A percentile compares a stretch with the other conserved stretches of the same genome.
phyloP scores from a whole-genome alignment of 371 early-diverging fungal genomes.

The Lichtheimia ramosa region DNA sequence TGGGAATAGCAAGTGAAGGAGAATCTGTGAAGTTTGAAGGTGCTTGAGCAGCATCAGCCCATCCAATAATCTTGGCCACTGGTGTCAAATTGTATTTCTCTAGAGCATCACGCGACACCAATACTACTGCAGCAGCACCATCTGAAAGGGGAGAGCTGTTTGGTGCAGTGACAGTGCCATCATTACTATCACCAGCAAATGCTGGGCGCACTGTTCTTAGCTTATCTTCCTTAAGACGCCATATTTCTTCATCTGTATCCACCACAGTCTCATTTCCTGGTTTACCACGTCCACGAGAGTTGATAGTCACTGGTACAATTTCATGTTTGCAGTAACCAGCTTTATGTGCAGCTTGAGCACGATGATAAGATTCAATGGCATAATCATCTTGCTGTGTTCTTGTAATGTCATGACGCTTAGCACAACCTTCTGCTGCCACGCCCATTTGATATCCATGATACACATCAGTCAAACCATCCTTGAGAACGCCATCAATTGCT shows the following conservation, averaged over 20 bases:
- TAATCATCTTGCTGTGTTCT: constrained; percentile 89
- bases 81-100: constrained; percentile 73
- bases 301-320: constrained; percentile 84
- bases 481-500: constrained; percentile 84
- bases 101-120: constrained; percentile 79
- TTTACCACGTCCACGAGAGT: constrained; percentile 80
- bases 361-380: constrained; percentile 86
- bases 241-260: constrained; percentile 76
- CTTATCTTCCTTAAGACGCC: constrained; percentile 74
- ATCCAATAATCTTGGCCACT: constrained; percentile 72
- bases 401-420: constrained; percentile 76
- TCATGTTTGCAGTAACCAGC: constrained; percentile 81
- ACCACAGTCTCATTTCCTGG: constrained; percentile 69
- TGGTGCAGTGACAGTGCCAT: constrained; percentile 94
- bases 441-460: constrained; percentile 91
- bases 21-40: constrained; percentile 93
- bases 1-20: constrained; percentile 90
- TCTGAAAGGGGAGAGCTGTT: constrained; percentile 94
- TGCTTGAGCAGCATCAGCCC: constrained; percentile 76
- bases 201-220: constrained; percentile 87
- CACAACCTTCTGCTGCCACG: constrained; percentile 90
- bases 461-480: constrained; percentile 93
- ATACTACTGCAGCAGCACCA: constrained; percentile 93
- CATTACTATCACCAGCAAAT: constrained; percentile 67
- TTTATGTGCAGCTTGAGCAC: constrained; percentile 81